Evolutionary conservation across 495 filamentous ascomycete genomes (phyloP).

Genomic region (Poronia punctata): DNA sequence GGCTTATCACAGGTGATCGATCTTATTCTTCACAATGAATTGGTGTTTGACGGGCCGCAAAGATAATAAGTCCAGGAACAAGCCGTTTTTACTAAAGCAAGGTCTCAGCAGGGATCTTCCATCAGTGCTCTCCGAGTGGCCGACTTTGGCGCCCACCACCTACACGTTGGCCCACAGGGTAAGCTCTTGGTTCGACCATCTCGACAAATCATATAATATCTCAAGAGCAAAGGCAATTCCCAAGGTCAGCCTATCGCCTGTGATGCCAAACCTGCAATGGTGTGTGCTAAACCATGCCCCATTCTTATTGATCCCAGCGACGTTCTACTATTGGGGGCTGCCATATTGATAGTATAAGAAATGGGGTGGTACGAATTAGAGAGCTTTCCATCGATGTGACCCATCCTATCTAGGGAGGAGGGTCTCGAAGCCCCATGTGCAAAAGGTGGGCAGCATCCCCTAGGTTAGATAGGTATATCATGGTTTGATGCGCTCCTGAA

Average conservation of each 20-base stretch:
- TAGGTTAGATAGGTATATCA: slow-evolving; percentile 1
- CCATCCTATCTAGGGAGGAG: neutral
- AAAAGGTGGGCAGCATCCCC: too few species aligned
- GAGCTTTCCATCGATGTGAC: slow-evolving; percentile 3
- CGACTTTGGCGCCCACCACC: slow-evolving; percentile 4
- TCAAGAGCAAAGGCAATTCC: too few species aligned
- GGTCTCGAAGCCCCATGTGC: too few species aligned
- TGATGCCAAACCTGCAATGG: neutral
- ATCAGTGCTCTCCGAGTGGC: slow-evolving; percentile 1
- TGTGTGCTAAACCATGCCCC: neutral
- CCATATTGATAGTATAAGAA: neutral
- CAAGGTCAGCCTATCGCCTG: neutral
- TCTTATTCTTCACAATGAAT: too few species aligned
- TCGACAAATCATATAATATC: slow-evolving; percentile 7
- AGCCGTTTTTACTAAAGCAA: too few species aligned
- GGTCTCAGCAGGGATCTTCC: neutral
- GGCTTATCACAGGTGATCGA: too few species aligned
- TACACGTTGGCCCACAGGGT: slow-evolving; percentile 1
- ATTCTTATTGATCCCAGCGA: neutral
- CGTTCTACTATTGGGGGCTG: neutral
- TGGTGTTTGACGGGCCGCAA: too few species aligned
- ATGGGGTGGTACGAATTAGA: too few species aligned
- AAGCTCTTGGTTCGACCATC: slow-evolving; percentile 1
- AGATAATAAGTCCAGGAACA: slow-evolving; percentile 2
- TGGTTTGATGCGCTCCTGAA: neutral